Conservation (phyloP, 2,329 filamentous ascomycete species). For the Paraphoma sp. region DNA sequence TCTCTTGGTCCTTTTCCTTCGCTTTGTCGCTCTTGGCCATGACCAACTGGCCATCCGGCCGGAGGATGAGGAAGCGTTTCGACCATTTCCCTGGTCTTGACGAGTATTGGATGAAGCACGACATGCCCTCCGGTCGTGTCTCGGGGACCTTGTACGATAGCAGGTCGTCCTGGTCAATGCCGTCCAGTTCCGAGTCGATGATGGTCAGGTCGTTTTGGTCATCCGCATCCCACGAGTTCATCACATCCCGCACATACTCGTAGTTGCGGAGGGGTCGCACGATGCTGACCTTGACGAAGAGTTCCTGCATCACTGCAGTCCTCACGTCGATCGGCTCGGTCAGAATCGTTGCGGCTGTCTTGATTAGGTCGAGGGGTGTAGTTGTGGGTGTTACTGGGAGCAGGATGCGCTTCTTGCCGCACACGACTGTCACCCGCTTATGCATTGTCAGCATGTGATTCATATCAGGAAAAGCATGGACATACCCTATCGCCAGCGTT, state of each 20-base stretch:
- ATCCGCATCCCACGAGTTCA: slow-evolving; percentile 93
- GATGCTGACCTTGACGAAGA: slow-evolving; percentile 75
- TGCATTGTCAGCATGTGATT: slow-evolving; percentile 20
- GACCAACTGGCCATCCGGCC: slow-evolving; percentile 73
- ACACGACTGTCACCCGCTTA: slow-evolving; percentile 75
- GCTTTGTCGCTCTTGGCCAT: slow-evolving; percentile 73
- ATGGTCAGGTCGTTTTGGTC: slow-evolving; percentile 77
- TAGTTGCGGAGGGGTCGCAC: slow-evolving; percentile 85
- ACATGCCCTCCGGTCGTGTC: slow-evolving; percentile 69
- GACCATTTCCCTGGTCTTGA: slow-evolving; percentile 86
- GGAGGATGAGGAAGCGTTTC: slow-evolving; percentile 79
- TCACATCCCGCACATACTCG: slow-evolving; percentile 82
- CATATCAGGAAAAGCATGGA: not conserved
- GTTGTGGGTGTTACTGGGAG: slow-evolving; percentile 79
- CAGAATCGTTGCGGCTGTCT: slow-evolving; percentile 68
- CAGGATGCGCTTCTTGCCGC: slow-evolving; percentile 70
- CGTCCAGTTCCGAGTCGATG: slow-evolving; percentile 62
- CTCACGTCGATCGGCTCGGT: slow-evolving; percentile 68
- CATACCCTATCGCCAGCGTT: slow-evolving; percentile 80
- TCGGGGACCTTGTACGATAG: slow-evolving; percentile 69
- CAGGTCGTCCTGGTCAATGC: slow-evolving; percentile 65
- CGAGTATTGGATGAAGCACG: slow-evolving; percentile 79
- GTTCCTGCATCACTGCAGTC: slow-evolving; percentile 77
- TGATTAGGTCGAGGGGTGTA: slow-evolving; percentile 74
- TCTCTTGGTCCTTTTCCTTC: slow-evolving; percentile 66